These are phyloP conservation scores for Sarocladium brachiariae DNA, from an alignment of 2,329 filamentous ascomycete genomes.

Conservation along the genomic window DNA sequence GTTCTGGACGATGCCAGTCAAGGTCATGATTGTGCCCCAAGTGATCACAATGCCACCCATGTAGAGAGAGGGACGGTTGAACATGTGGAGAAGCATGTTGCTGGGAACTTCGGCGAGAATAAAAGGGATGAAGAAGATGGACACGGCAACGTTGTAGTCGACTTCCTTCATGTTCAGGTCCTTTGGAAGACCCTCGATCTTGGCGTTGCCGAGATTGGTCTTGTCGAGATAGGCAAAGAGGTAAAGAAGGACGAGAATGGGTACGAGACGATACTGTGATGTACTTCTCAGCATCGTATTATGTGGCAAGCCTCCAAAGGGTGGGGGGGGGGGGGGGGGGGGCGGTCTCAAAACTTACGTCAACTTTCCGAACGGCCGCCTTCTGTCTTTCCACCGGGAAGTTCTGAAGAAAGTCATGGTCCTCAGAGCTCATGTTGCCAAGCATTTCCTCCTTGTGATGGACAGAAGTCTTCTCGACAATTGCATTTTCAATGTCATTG, in stretches of 20 bases:
- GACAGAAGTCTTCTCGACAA: conserved; percentile 18
- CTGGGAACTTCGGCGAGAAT: conserved; percentile 57
- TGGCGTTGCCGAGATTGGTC: conserved; percentile 36
- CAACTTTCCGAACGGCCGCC: conserved; percentile 23
- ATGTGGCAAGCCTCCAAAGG: no score
- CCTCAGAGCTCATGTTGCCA: conserved; percentile 18
- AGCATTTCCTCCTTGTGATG: conserved; percentile 18
- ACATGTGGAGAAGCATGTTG: conserved; percentile 56
- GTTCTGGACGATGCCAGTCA: conserved; percentile 41
- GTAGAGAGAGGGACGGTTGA: conserved; percentile 44
- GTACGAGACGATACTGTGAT: conserved; percentile 18
- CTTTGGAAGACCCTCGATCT: conserved; percentile 34
- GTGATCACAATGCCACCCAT: conserved; percentile 48
- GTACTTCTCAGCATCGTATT: no score
- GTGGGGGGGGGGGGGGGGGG: no score
- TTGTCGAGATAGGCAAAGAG: conserved; percentile 33
- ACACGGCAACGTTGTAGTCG: conserved; percentile 52
- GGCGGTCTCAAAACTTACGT: conserved; percentile 19
- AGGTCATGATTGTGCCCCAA: conserved; percentile 38
- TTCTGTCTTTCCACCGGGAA: conserved; percentile 24
- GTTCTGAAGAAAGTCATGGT: conserved; percentile 23
- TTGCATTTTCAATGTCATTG: conserved; percentile 19
- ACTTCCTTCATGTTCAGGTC: conserved; percentile 41
- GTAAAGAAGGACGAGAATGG: conserved; percentile 24
- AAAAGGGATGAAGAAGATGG: conserved; percentile 68